Conservation (phyloP, 345 rosid genomes). For the Arabidopsis thaliana region DNA sequence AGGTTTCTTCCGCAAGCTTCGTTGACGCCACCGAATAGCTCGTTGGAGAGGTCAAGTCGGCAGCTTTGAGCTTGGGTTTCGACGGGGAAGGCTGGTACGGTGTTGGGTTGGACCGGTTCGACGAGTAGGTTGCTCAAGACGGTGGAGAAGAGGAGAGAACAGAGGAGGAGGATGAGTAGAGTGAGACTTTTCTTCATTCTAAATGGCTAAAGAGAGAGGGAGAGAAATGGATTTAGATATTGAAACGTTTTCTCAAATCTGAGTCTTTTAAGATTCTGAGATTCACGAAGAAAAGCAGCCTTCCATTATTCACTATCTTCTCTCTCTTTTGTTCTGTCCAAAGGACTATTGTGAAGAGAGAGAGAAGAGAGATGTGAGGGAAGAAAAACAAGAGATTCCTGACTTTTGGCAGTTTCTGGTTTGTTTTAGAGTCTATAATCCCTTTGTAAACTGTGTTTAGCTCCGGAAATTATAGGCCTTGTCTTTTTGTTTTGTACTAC, state of each 20-base stretch:
- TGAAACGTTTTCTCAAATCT: constrained; percentile 18
- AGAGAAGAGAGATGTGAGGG: constrained; percentile 40
- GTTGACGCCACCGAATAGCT: constrained; percentile 94
- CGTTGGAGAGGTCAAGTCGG: constrained; percentile 89
- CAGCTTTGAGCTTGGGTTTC: constrained; percentile 73
- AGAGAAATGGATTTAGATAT: constrained; percentile 4
- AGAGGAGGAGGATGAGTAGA: constrained; percentile 31
- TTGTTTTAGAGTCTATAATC: constrained; percentile 38
- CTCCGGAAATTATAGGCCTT: constrained; percentile 25
- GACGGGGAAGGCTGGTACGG: constrained; percentile 86
- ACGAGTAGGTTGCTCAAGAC: constrained; percentile 60
- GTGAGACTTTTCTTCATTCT: constrained; percentile 31
- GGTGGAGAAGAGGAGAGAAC: constrained; percentile 26
- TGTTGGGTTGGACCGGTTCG: constrained; percentile 64
- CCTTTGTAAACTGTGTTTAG: constrained; percentile 32
- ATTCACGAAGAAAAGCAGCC: constrained; percentile 36
- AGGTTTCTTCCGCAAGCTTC: constrained; percentile 86
- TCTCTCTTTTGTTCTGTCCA: constrained; percentile 42
- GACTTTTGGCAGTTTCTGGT: constrained; percentile 47
- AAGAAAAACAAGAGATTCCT: constrained; percentile 40
- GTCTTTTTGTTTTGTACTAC: constrained; percentile 30
- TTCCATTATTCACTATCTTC: constrained; percentile 44
- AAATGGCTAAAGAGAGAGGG: constrained; percentile 1
- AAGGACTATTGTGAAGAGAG: constrained; percentile 34
- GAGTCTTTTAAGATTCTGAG: constrained; percentile 21